These are phyloP conservation scores for Coemansia sp. DNA, from an alignment of 192 early-diverging fungal genomes.

Conservation along the genomic window DNA sequence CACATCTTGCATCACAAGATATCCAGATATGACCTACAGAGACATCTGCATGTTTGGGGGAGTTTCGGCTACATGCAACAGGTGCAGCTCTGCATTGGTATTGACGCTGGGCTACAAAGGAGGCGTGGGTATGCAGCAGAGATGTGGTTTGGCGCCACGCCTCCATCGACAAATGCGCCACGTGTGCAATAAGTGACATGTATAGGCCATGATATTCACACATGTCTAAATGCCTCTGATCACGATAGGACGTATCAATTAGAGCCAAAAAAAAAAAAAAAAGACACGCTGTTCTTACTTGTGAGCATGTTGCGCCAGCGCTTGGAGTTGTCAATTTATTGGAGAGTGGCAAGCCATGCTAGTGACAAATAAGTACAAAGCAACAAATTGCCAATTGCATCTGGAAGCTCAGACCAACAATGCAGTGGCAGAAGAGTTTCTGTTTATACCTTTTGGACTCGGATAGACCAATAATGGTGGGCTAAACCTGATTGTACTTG, in stretches of 20 bases:
- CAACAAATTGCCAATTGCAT: background rate
- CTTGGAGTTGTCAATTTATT: background rate
- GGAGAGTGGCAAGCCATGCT: background rate
- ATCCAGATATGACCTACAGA: background rate
- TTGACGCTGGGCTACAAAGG: background rate
- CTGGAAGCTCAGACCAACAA: background rate
- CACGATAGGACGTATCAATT: background rate
- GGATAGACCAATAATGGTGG: background rate
- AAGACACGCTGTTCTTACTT: background rate
- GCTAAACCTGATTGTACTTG: background rate
- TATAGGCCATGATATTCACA: background rate
- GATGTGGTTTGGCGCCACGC: slow-evolving; percentile 6
- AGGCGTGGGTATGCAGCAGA: slow-evolving; percentile 1
- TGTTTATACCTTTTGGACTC: background rate
- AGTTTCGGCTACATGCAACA: background rate
- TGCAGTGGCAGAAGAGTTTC: background rate
- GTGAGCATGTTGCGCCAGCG: background rate
- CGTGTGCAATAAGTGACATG: background rate
- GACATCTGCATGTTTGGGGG: background rate
- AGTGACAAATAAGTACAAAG: background rate
- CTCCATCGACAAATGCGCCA: slow-evolving; percentile 4
- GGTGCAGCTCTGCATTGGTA: background rate
- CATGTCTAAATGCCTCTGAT: background rate
- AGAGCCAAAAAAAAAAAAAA: background rate
- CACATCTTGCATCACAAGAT: background rate